Base-by-base conservation (phyloP, 352 stramenopile species). In the Globisporangium cylindrosporum region DNA sequence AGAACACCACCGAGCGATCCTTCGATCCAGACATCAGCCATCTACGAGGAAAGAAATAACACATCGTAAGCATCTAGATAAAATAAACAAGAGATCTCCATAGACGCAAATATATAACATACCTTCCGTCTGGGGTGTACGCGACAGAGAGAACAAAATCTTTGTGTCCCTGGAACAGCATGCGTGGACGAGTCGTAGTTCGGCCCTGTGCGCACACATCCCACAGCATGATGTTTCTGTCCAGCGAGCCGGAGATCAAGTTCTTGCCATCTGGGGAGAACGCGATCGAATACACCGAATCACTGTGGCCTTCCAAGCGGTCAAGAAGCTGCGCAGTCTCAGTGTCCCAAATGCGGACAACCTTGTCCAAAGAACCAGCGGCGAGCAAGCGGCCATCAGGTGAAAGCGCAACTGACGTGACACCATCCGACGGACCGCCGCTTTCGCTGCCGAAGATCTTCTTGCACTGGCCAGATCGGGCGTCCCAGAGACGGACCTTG, bases 21-120 rank as follows among this genome's bases (percentile, higher is more conserved):
- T 95, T 95, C 12, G 86, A 95, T 5, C 88, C 86, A 2, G 86
- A 94, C 88, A 95, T 95, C 55, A 95, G 76, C 82, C 88, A 93
- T 67, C 84, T 90, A 64, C 64, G 73, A 36, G 29, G 7, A 55
- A 43, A 43, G 15, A 43, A 9, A 62, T 8, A 59, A 62, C 14
- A 59, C 22, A 48, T 14, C 34, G 24, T 61, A 6, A 65, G 32
- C 15, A 62, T 29, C 15, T 15, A 18, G 1, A n/a, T 8, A 43
- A 43, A 4, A 15, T 2, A 14, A 15, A 43, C 36, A 43, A 24
- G 34, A 34, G 15, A 4, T 29, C 24, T 48, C 34, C 29, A 58
- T 2, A 46, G 20, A 34, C 14, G 2, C 32, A 56, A 54, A 36
- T 32, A 25, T 22, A 36, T 3, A 41, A 64, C 72, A 68, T 77